Percentiles rank a stretch among this genome's conserved stretches.
Conservation (phyloP, 352 stramenopile species). For the Pythium dissotocum region DNA sequence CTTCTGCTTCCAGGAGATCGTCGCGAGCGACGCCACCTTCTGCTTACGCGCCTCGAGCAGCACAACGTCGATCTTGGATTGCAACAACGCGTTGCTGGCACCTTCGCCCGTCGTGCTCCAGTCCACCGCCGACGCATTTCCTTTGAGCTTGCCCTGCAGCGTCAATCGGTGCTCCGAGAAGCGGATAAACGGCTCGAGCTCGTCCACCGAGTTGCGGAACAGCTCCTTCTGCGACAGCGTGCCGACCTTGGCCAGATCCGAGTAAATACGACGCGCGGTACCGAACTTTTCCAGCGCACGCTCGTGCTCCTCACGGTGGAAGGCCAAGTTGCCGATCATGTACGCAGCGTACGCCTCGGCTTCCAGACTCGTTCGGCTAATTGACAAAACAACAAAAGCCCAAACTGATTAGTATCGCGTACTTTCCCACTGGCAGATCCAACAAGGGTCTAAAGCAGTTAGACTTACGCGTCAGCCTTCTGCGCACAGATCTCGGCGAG, state of each 20-base stretch:
- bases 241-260: slow-evolving; percentile 78
- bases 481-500: slow-evolving; percentile 75
- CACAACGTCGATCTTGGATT: slow-evolving; percentile 86
- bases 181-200: slow-evolving; percentile 83
- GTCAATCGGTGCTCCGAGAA: slow-evolving; percentile 83
- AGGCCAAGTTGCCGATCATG: slow-evolving; percentile 87
- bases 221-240: slow-evolving; percentile 82
- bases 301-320: slow-evolving; percentile 88
- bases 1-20: slow-evolving; percentile 81
- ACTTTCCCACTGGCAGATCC: not conserved
- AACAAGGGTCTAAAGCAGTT: not conserved
- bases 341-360: slow-evolving; percentile 87
- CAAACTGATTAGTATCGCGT: slow-evolving; percentile 3
- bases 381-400: not conserved
- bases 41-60: slow-evolving; percentile 83
- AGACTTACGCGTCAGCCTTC: slow-evolving; percentile 75
- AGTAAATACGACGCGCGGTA: slow-evolving; percentile 83
- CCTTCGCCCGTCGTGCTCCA: slow-evolving; percentile 62
- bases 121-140: slow-evolving; percentile 43
- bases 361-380: slow-evolving; percentile 82
- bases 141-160: slow-evolving; percentile 53
- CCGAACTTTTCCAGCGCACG: slow-evolving; percentile 78
- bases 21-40: slow-evolving; percentile 81
- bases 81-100: slow-evolving; percentile 70
- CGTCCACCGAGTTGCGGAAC: slow-evolving; percentile 63